Evolutionary conservation across 2,329 filamentous ascomycete genomes (phyloP).

Genomic region (Calonectria multiphialidica): DNA sequence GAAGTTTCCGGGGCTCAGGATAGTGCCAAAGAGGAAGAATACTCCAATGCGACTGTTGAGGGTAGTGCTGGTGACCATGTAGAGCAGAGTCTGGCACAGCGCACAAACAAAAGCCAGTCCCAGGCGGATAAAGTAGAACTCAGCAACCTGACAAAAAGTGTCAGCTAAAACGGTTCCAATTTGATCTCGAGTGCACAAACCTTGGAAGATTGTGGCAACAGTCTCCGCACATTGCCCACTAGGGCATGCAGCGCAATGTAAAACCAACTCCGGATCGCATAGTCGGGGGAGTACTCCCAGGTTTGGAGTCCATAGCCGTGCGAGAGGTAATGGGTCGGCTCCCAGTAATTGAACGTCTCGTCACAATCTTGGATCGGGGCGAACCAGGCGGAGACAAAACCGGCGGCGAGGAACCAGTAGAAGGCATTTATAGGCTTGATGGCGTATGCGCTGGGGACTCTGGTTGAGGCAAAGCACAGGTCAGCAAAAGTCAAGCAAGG

Average conservation of each 20-base stretch:
- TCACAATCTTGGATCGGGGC: constrained; percentile 98
- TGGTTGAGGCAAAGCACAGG: constrained; percentile 35
- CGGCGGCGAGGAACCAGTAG: constrained; percentile 81
- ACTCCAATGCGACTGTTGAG: constrained; percentile 87
- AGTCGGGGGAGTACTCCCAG: constrained; percentile 98
- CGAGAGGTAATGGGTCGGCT: constrained; percentile 92
- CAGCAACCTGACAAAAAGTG: constrained; percentile 60
- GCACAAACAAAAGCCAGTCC: constrained; percentile 82
- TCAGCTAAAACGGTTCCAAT: constrained; percentile 13
- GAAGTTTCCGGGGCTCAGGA: constrained; percentile 91
- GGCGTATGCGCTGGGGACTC: constrained; percentile 67
- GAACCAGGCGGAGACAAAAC: constrained; percentile 81
- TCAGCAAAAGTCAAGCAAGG: constrained; percentile 21
- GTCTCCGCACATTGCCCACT: constrained; percentile 73
- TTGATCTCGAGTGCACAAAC: constrained; percentile 42
- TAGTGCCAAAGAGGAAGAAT: constrained; percentile 82
- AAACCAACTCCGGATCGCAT: constrained; percentile 94
- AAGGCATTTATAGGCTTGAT: constrained; percentile 83
- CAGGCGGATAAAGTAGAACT: constrained; percentile 91
- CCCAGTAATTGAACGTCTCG: constrained; percentile 99
- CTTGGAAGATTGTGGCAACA: constrained; percentile 74
- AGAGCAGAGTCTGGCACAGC: constrained; percentile 84
- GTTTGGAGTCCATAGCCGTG: constrained; percentile 96
- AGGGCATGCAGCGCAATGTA: constrained; percentile 86
- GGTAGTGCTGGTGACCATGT: constrained; percentile 79